Percentiles rank a stretch among this genome's conserved stretches.
Evolutionary conservation across 768 basidiomycete genomes (phyloP).

Genomic region (Boletus rufocinnamomeus): DNA sequence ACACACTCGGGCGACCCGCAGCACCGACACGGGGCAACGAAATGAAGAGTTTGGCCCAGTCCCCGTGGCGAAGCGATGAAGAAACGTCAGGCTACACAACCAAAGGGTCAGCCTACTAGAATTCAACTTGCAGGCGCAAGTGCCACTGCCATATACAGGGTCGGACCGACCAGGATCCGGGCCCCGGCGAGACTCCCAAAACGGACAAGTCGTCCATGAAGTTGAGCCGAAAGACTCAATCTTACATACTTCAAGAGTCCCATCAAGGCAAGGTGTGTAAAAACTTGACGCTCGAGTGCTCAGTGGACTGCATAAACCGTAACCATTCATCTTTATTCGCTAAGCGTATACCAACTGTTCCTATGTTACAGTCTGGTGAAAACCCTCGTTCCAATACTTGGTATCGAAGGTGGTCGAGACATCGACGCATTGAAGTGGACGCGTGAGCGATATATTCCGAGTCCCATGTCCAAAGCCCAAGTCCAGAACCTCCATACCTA

Average conservation of each 20-base stretch:
- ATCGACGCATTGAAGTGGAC: too few species aligned
- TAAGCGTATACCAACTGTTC: too few species aligned
- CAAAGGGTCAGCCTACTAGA: not conserved
- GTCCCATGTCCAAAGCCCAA: not conserved
- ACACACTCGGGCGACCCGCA: conserved; percentile 38
- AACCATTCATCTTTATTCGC: not conserved
- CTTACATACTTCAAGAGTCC: not conserved
- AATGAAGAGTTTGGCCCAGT: not conserved
- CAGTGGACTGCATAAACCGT: too few species aligned
- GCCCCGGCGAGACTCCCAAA: conserved; percentile 12
- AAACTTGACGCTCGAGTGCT: not conserved
- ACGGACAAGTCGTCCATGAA: not conserved
- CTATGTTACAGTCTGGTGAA: not conserved
- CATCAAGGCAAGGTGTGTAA: not conserved
- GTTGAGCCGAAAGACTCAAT: not conserved
- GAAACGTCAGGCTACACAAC: not conserved
- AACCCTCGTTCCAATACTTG: not conserved
- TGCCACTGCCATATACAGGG: too few species aligned
- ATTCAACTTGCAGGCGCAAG: too few species aligned
- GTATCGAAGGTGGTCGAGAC: not conserved
- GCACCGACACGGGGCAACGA: conserved; percentile 59
- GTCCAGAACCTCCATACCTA: not conserved
- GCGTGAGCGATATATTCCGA: not conserved
- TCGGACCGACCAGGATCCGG: not conserved
- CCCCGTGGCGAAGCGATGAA: not conserved